Evolutionary conservation across 495 filamentous ascomycete species (phyloP).

Genomic region (Penicillium waksmanii): DNA sequence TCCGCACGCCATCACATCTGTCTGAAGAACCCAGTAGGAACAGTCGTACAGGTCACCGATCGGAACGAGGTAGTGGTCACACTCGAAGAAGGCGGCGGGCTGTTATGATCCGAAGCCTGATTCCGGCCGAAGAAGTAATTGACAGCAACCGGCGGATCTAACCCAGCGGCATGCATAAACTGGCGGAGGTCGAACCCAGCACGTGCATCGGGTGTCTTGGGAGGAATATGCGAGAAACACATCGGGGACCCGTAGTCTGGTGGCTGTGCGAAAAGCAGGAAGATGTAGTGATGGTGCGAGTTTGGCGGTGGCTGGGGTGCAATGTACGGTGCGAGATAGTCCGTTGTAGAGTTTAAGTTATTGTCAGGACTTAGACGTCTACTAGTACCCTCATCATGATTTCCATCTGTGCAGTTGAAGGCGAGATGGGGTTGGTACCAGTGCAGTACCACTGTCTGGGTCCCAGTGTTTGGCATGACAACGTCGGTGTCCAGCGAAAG

Average conservation of each 20-base stretch:
- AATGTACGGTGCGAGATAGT: constrained; percentile 32
- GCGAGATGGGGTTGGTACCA: constrained; percentile 42
- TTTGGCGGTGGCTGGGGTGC: constrained; percentile 39
- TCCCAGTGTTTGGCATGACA: constrained; percentile 23
- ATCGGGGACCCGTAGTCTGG: constrained; percentile 31
- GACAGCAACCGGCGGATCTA: constrained; percentile 34
- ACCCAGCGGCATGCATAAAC: constrained; percentile 34
- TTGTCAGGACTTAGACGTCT: not conserved
- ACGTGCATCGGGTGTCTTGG: constrained; percentile 26
- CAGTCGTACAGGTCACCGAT: constrained; percentile 18
- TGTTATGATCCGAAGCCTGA: constrained; percentile 9
- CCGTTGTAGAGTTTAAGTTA: not conserved
- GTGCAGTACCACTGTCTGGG: constrained; percentile 36
- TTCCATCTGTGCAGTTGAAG: constrained; percentile 8
- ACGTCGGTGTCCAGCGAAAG: constrained; percentile 46
- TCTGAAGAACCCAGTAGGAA: not conserved
- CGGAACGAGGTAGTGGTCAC: constrained; percentile 33
- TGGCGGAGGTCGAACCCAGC: constrained; percentile 36
- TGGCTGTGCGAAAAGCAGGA: constrained; percentile 41
- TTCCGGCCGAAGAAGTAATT: constrained; percentile 43
- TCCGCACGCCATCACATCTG: no score
- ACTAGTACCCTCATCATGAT: not conserved
- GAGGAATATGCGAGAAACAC: constrained; percentile 35
- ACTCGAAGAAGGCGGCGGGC: constrained; percentile 6
- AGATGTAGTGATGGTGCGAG: constrained; percentile 42